phyloP scores from a whole-genome alignment of 352 stramenopile species.

The Phytopythium litorale region DNA sequence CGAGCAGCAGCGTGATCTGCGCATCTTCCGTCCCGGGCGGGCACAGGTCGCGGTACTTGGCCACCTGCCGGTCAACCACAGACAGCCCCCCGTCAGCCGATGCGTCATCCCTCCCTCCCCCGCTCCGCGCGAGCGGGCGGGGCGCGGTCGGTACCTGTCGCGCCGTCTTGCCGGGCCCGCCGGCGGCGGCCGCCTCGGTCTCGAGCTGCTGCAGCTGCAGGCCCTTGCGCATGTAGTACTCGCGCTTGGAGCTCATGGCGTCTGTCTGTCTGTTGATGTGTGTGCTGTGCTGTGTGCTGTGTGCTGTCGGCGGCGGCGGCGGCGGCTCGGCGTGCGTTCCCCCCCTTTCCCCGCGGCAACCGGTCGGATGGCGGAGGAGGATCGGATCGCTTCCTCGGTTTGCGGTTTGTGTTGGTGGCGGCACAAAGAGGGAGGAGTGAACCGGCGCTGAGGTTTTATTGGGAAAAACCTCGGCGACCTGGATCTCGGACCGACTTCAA shows the following conservation, averaged over 20 bases:
- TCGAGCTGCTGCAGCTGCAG: conserved; percentile 76
- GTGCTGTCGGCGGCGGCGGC: conserved; percentile 9
- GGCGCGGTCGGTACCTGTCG: conserved; percentile 43
- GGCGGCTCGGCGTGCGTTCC: conserved; percentile 5
- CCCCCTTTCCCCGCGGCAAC: not conserved
- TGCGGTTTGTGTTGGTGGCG: conserved; percentile 1
- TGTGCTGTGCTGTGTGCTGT: not conserved
- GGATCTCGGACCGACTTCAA: not conserved
- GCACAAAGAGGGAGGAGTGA: not conserved
- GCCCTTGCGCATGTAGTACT: conserved; percentile 81
- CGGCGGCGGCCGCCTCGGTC: conserved; percentile 42
- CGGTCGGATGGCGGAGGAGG: conserved; percentile 4
- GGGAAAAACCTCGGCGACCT: not conserved
- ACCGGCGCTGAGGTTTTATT: not conserved
- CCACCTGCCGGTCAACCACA: conserved; percentile 27
- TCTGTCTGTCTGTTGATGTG: conserved; percentile 28
- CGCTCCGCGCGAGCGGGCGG: too few relatives aligned
- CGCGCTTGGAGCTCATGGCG: conserved; percentile 77
- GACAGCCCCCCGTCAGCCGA: not conserved
- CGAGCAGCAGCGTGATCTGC: conserved; percentile 66
- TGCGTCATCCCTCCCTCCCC: too few relatives aligned
- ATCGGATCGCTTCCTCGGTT: conserved; percentile 5
- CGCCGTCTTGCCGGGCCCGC: conserved; percentile 32
- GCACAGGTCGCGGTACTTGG: conserved; percentile 78
- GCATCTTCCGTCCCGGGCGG: conserved; percentile 74